Conservation (phyloP, 768 basidiomycete species). For the Boletus pseudo-olivaceus region DNA sequence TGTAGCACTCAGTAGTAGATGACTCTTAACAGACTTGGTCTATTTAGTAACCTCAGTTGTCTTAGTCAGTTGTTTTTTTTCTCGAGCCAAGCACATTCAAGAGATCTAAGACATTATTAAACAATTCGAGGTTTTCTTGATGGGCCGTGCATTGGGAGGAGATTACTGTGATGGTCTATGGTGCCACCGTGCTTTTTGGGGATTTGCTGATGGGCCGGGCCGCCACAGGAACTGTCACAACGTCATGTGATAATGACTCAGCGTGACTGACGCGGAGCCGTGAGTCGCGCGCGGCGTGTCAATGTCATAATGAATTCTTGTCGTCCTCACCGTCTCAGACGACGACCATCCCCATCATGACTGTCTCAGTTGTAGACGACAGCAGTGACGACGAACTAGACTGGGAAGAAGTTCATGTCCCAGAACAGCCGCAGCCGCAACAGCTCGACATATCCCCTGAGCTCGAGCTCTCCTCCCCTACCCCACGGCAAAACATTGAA, state of each 20-base stretch:
- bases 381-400: constrained; percentile 66
- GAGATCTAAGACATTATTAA: too few species aligned
- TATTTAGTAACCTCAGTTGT: too few species aligned
- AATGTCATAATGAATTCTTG: constrained; percentile 4
- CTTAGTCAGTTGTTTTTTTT: too few species aligned
- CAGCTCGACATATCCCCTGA: constrained; percentile 21
- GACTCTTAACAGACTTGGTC: too few species aligned
- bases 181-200: too few species aligned
- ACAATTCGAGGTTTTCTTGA: too few species aligned
- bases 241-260: constrained; percentile 15
- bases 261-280: constrained; percentile 23
- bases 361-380: constrained; percentile 17
- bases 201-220: too few species aligned
- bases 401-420: constrained; percentile 76
- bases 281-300: constrained; percentile 6
- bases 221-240: too few species aligned
- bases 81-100: too few species aligned
- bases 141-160: too few species aligned
- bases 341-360: constrained; percentile 15
- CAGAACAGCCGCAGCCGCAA: constrained; percentile 25
- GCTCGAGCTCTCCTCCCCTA: constrained; percentile 21
- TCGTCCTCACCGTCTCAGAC: constrained; percentile 2
- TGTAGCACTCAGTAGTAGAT: too few species aligned
- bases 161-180: too few species aligned
- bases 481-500: constrained; percentile 56